Conservation (phyloP, 805 yeast genomes). For the Zygosaccharomyces pseudorouxii region DNA sequence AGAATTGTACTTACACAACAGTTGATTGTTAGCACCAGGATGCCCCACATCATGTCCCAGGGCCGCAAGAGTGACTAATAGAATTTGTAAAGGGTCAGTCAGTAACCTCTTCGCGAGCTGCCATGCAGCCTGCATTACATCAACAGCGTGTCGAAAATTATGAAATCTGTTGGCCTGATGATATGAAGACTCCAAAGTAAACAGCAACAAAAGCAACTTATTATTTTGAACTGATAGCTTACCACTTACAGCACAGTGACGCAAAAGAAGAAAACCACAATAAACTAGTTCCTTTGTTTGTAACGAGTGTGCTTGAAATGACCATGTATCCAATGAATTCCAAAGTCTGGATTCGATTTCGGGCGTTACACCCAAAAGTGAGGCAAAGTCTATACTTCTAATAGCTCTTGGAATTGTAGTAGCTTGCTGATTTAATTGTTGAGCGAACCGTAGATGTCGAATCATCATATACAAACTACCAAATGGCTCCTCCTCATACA, state of each 20-base stretch:
- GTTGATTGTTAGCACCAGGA: conserved; percentile 88
- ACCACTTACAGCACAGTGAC: conserved; percentile 18
- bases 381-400: conserved; percentile 19
- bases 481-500: conserved; percentile 20
- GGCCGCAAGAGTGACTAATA: conserved; percentile 71
- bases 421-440: background rate
- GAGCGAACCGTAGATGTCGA: conserved; percentile 18
- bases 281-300: conserved; percentile 26
- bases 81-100: conserved; percentile 40
- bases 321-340: conserved; percentile 26
- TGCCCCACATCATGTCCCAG: conserved; percentile 96
- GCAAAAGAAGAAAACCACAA: conserved; percentile 26
- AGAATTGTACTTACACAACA: conserved; percentile 53
- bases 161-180: conserved; percentile 87
- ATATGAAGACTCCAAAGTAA: conserved; percentile 71
- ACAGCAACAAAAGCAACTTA: conserved; percentile 53
- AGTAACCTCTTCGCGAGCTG: conserved; percentile 39
- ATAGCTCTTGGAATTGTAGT: conserved; percentile 19
- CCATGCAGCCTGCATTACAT: conserved; percentile 87
- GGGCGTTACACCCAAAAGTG: conserved; percentile 7
- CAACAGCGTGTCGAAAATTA: conserved; percentile 92
- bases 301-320: conserved; percentile 29
- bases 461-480: conserved; percentile 27
- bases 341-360: conserved; percentile 11
- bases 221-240: conserved; percentile 35